These are phyloP conservation scores for Dorcoceras hygrometricum DNA, from an alignment of 257 asterid genomes.

Conservation along the genomic window DNA sequence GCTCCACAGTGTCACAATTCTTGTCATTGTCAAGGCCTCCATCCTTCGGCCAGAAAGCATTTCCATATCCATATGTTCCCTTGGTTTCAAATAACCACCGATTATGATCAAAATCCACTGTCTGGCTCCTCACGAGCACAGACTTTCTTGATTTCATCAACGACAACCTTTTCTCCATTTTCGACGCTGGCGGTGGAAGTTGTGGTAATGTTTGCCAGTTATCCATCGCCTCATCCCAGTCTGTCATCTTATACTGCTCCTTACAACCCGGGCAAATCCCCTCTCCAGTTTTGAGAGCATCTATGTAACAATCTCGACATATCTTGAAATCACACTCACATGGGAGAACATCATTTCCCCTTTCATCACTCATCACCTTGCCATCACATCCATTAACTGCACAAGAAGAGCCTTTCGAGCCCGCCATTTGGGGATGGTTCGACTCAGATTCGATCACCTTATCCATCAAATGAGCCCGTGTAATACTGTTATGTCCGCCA, in stretches of 20 bases:
- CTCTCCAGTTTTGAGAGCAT: slow-evolving; percentile 45
- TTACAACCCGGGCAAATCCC: slow-evolving; percentile 56
- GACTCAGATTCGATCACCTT: slow-evolving; percentile 43
- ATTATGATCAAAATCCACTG: slow-evolving; percentile 59
- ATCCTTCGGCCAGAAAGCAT: slow-evolving; percentile 60
- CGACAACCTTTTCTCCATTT: slow-evolving; percentile 48
- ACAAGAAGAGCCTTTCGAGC: slow-evolving; percentile 40
- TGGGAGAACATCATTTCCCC: slow-evolving; percentile 38
- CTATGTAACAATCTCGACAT: slow-evolving; percentile 53
- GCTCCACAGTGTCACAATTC: slow-evolving; percentile 41
- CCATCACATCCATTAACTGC: slow-evolving; percentile 48
- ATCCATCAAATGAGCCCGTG: slow-evolving; percentile 53
- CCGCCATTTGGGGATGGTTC: slow-evolving; percentile 42
- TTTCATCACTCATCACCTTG: slow-evolving; percentile 42
- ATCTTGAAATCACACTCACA: slow-evolving; percentile 63
- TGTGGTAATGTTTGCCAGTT: slow-evolving; percentile 32
- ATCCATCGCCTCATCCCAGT: slow-evolving; percentile 43
- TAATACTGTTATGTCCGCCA: slow-evolving; percentile 48
- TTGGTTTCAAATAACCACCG: slow-evolving; percentile 64
- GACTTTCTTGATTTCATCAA: slow-evolving; percentile 49
- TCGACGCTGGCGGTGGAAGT: slow-evolving; percentile 42
- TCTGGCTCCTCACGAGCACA: slow-evolving; percentile 48
- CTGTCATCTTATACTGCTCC: slow-evolving; percentile 48
- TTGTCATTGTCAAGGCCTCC: slow-evolving; percentile 38
- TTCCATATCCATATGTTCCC: slow-evolving; percentile 66